Base-by-base conservation (phyloP, 176 grass and related monocot species). In the Phoenix dactylifera region DNA sequence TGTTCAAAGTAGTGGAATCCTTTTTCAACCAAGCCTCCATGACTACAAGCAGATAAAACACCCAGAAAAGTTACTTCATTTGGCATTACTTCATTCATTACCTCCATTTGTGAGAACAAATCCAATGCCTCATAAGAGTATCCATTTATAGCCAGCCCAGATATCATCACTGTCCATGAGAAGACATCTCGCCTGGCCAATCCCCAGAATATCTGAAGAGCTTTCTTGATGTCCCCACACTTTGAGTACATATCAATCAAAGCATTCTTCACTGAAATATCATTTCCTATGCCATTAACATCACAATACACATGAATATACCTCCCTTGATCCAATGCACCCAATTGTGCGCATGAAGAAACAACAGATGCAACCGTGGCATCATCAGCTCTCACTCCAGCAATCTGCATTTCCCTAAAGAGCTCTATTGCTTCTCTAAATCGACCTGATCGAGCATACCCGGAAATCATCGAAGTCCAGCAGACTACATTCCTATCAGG, bases 201-300 rank as follows among this genome's bases (percentile, higher is more conserved):
- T 48, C 75, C 79, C 67, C 50, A n/a, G 66, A 95, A 95, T 62
- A 95, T 70, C 57, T 82, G 24, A 49, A 81, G 71, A n/a, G 79
- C 91, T 72, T 73, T 89, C 64, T 87, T 78, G 16, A 85, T 58
- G 75, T 95, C 86, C 44, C 91, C 91, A 68, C 86, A 87, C 58
- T 90, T 90, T 1, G 86, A 95, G 65, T 95, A 95, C 91, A 95
- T 90, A 67, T 95, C 86, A 74, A 87, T 90, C 49, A 90, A 70
- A 16, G 86, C 82, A 77, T 87, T 95, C 69, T 84, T 89, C 65
- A 84, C 86, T 16, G 80, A 48, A 55, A 84, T 68, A 12, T 73
- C 62, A 22, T 84, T 79, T 29, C 77, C 74, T 81, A 89, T 72
- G 72, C 75, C 71, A 80, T 84, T 63, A 52, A 73, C 56, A 76